Percentiles rank a stretch among this genome's conserved stretches.
Conservation (phyloP, 2,329 filamentous ascomycete species). For the Nemania sp. region DNA sequence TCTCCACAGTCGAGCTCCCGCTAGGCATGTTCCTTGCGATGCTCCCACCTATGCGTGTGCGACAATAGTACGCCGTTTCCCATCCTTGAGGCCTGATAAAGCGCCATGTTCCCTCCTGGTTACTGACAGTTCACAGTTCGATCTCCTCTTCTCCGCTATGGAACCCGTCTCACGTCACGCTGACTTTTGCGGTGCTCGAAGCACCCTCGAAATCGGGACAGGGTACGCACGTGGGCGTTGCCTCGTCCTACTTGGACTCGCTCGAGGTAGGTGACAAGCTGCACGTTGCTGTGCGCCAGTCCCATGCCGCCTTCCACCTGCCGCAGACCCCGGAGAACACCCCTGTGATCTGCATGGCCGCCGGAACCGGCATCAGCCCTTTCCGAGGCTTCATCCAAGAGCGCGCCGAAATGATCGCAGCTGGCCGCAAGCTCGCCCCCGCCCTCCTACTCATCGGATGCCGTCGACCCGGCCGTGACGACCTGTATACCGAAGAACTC, state of each 20-base stretch:
- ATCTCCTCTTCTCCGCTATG: slow-evolving; percentile 74
- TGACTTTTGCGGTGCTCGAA: slow-evolving; percentile 71
- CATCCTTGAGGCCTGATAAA: too few species aligned
- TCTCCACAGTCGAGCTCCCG: slow-evolving; percentile 61
- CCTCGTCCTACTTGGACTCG: slow-evolving; percentile 61
- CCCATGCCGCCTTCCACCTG: slow-evolving; percentile 51
- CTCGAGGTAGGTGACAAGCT: slow-evolving; percentile 49
- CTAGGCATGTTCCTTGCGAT: slow-evolving; percentile 70
- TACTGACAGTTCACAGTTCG: slow-evolving; percentile 46
- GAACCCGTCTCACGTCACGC: slow-evolving; percentile 58
- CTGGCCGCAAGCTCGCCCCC: slow-evolving; percentile 58
- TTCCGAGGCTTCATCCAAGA: slow-evolving; percentile 47
- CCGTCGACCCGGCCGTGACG: slow-evolving; percentile 56
- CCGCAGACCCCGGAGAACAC: slow-evolving; percentile 49
- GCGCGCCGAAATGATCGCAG: slow-evolving; percentile 54
- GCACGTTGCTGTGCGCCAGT: slow-evolving; percentile 44
- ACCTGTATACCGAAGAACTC: slow-evolving; percentile 63
- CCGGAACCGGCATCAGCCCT: slow-evolving; percentile 55
- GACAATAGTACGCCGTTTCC: slow-evolving; percentile 77
- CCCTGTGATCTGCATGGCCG: slow-evolving; percentile 55
- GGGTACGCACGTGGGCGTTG: slow-evolving; percentile 60
- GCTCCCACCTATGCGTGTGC: slow-evolving; percentile 74
- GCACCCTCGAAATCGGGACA: slow-evolving; percentile 55
- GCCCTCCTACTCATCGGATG: slow-evolving; percentile 70
- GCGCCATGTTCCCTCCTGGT: neutral